Base-by-base conservation (phyloP, 2,329 filamentous ascomycete species). In the Penicillium freii region DNA sequence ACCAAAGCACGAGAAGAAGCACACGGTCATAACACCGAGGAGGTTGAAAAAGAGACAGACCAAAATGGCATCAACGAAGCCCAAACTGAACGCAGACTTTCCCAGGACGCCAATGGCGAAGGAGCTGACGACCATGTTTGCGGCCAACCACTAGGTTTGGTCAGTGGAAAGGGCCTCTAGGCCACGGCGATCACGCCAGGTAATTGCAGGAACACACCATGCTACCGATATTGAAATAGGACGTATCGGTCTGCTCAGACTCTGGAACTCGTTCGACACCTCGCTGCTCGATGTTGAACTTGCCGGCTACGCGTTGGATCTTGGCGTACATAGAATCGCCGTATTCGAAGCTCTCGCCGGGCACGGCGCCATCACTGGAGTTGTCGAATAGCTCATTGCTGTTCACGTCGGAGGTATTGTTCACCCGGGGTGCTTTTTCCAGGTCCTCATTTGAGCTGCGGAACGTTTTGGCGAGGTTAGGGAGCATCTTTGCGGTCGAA, bases 1-100 rank as follows among this genome's bases (percentile, higher is more conserved):
- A 3, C 90, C 89, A 68, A 92, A 91, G 19, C 85, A 89, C 2
- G 87, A 89, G 78, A 92, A 92, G 75, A 87, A 91, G 69, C 84
- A 88, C 17, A 91, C 89, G 0, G 89, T 87, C 48, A 87, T 69
- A 48, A 88, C 82, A n/a, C 87, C 88, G 10, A 93, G 77, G 5
- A 91, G 69, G 66, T 92, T 92, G 77, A 92, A 84, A 75, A 92
- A 90, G 51, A 93, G 72, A 58, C 89, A 87, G 33, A 86, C 83
- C 45, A 93, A 76, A 34, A 89, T 84, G 8, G 87, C 85, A 67
- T 93, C 90, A 48, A 87, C 78, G 63, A 90, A 92, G 10, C 89
- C 88, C 9, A 93, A 81, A 9, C 75, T 74, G 74, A 91, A 92
- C 25, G 90, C 74, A 9, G 85, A 82, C n/a, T 85, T 81, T 1